These are phyloP conservation scores for Tieghemostelium lacteum DNA, from an alignment of 78 protist species.

Conservation along the genomic window DNA sequence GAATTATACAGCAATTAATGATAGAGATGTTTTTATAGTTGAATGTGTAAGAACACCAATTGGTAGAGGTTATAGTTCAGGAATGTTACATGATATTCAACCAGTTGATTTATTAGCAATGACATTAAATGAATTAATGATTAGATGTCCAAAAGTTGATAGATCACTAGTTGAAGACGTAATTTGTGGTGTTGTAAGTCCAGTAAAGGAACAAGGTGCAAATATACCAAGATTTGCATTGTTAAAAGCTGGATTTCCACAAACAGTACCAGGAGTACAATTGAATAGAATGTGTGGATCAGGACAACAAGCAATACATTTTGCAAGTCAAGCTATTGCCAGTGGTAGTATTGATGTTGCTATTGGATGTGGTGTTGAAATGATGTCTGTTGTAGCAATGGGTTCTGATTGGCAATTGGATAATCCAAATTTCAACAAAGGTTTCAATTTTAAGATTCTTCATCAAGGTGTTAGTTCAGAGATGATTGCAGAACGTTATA, in stretches of 20 bases:
- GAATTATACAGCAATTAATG: conserved; percentile 45
- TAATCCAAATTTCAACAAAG: conserved; percentile 31
- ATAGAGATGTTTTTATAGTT: conserved; percentile 68
- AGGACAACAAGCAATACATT: conserved; percentile 89
- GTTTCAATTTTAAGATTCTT: conserved; percentile 53
- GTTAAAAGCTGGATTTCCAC: conserved; percentile 83
- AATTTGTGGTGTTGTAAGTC: conserved; percentile 85
- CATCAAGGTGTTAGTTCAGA: conserved; percentile 87
- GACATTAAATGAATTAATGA: conserved; percentile 53
- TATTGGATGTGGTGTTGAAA: conserved; percentile 89
- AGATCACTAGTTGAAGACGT: conserved; percentile 83
- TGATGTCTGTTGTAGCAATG: conserved; percentile 86
- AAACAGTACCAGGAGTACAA: conserved; percentile 86
- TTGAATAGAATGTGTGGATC: conserved; percentile 90
- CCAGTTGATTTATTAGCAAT: conserved; percentile 66
- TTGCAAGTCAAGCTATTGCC: conserved; percentile 87
- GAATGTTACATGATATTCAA: conserved; percentile 36
- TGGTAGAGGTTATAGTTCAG: conserved; percentile 76
- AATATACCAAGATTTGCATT: conserved; percentile 86
- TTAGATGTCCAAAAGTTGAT: conserved; percentile 44
- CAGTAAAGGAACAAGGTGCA: conserved; percentile 86
- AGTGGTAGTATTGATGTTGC: conserved; percentile 82
- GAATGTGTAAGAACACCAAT: conserved; percentile 82
- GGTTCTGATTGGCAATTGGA: conserved; percentile 82
- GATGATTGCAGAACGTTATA: conserved; percentile 86